A percentile compares a stretch with the other conserved stretches of the same genome.
phyloP scores from a whole-genome alignment of 441 rosid species.

The Bocquillonia castaneifolia region DNA sequence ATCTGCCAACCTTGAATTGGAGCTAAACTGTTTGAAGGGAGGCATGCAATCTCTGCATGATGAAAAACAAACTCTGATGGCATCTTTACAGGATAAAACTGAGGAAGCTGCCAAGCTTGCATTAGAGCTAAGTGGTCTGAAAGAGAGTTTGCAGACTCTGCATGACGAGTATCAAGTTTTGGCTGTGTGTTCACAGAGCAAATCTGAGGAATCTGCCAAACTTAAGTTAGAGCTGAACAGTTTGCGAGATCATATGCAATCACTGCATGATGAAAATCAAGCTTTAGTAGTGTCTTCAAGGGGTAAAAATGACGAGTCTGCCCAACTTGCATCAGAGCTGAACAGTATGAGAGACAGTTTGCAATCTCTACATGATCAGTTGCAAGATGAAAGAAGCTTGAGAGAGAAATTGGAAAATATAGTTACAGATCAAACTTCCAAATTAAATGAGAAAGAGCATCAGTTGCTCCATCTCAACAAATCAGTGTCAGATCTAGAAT shows the following conservation, averaged over 20 bases:
- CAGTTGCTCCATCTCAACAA: constrained; percentile 56
- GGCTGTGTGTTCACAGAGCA: constrained; percentile 14
- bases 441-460: constrained; percentile 48
- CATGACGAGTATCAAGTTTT: constrained; percentile 24
- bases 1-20: constrained; percentile 24
- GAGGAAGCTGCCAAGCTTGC: constrained; percentile 21
- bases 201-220: constrained; percentile 15
- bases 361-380: constrained; percentile 41
- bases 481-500: constrained; percentile 53
- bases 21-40: constrained; percentile 27
- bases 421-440: constrained; percentile 52
- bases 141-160: constrained; percentile 22
- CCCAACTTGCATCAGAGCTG: constrained; percentile 46
- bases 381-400: constrained; percentile 50
- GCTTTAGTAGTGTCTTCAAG: constrained; percentile 44
- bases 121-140: constrained; percentile 18
- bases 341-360: constrained; percentile 41
- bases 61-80: constrained; percentile 23
- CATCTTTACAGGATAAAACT: constrained; percentile 13
- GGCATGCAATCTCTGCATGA: constrained; percentile 19
- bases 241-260: constrained; percentile 43
- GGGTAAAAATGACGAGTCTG: constrained; percentile 51
- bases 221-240: constrained; percentile 39
- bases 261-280: constrained; percentile 46
- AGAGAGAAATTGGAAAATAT: constrained; percentile 44